phyloP scores from a whole-genome alignment of 2,329 filamentous ascomycete genomes.

The Aspergillus eucalypticola region DNA sequence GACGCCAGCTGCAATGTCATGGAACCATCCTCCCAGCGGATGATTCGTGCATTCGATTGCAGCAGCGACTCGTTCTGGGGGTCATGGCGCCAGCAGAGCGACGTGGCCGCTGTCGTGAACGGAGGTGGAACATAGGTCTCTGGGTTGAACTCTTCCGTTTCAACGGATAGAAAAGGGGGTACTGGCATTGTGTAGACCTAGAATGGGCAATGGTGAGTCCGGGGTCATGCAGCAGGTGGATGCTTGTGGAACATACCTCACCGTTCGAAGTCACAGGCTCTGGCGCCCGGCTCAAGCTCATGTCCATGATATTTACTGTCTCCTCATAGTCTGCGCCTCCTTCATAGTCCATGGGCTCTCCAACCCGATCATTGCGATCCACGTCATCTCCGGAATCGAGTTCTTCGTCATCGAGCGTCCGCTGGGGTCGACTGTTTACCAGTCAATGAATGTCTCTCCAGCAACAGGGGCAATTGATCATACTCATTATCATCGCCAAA shows the following conservation, averaged over 20 bases:
- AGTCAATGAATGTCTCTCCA: slow-evolving; percentile 16
- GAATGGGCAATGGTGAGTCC: not conserved
- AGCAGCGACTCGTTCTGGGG: slow-evolving; percentile 58
- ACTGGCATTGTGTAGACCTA: slow-evolving; percentile 64
- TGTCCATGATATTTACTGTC: slow-evolving; percentile 55
- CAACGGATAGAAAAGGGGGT: slow-evolving; percentile 63
- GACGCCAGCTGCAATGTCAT: slow-evolving; percentile 66
- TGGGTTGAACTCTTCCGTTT: slow-evolving; percentile 61
- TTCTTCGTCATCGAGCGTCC: slow-evolving; percentile 61
- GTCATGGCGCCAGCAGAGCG: slow-evolving; percentile 66
- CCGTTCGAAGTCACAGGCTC: slow-evolving; percentile 53
- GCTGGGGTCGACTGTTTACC: slow-evolving; percentile 34
- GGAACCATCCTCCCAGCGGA: slow-evolving; percentile 68
- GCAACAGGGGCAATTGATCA: slow-evolving; percentile 1
- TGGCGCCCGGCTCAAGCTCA: slow-evolving; percentile 58
- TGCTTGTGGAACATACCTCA: slow-evolving; percentile 32
- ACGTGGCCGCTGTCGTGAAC: slow-evolving; percentile 64
- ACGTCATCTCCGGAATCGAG: slow-evolving; percentile 66
- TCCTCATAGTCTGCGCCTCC: slow-evolving; percentile 45
- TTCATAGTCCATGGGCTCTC: slow-evolving; percentile 48
- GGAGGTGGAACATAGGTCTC: slow-evolving; percentile 63
- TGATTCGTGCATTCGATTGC: slow-evolving; percentile 66
- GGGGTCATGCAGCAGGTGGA: not conserved
- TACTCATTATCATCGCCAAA: slow-evolving; percentile 38
- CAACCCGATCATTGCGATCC: slow-evolving; percentile 55